Base-by-base conservation (phyloP, 73 alveolate genomes). In the Stentor roeselii region DNA sequence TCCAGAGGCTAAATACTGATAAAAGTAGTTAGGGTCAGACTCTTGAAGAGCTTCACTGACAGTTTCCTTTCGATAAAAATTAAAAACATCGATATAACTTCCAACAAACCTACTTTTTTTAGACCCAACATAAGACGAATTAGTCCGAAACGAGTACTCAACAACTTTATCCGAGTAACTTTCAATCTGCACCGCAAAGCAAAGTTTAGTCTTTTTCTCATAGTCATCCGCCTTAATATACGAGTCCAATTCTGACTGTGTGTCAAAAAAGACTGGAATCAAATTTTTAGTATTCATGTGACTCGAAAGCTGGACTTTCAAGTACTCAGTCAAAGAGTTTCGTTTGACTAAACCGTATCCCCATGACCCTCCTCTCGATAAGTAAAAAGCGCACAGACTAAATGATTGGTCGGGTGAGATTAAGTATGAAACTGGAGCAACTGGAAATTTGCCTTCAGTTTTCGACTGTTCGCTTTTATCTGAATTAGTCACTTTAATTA, bases 201-300 rank as follows among this genome's bases (percentile, higher is more conserved):
- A 39, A 38, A 76, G 6, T 35, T 76, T 76, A 0, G 84, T 78
- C 0, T 40, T 40, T 1, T 76, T 67, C 39, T 76, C 84, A 76
- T 76, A 76, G 3, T 76, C 84, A 15, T 41, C 74, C 1, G 21
- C 74, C 1, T 36, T 76, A 2, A 37, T 32, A 35, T 76, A 76
- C 82, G 32, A 78, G 14, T 78, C 78, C 36, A 88, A 60, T 3
- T 78, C 86, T 30, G 31, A 2, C 42, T 86, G 50, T 67, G 86
- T 59, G 84, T 76, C 74, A 76, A 21, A 76, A 2, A 15, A 35
- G 2, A 14, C 74, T 21, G 32, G 1, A 0, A 32, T n/a, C 11
- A 27, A 67, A 35, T 50, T 50, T 67, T 67, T 50, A 67, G 2
- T n/a, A 27, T 35, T 35, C 32, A 67, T 35, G 11, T 32, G 15